Percentiles rank a stretch among this genome's conserved stretches.
Conservation (phyloP, 2,329 filamentous ascomycete species). For the Colletotrichum sp. region DNA sequence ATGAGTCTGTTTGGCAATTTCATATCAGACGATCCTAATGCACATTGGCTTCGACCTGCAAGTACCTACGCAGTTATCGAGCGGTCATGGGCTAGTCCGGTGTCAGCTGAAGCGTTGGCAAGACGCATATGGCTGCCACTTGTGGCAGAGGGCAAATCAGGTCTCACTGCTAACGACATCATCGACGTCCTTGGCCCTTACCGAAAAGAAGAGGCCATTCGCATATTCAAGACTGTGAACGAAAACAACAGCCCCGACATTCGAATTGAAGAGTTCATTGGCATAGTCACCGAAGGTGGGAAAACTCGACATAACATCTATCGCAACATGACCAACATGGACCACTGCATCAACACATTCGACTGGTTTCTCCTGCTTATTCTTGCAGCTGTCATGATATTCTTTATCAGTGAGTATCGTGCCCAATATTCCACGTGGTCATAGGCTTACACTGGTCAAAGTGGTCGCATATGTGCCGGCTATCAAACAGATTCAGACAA, state of each 20-base stretch:
- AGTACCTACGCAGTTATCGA: conserved; percentile 30
- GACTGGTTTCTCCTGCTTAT: conserved; percentile 30
- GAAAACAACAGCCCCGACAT: conserved; percentile 29
- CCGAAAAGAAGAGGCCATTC: conserved; percentile 25
- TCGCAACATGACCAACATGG: conserved; percentile 28
- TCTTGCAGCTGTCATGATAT: conserved; percentile 27
- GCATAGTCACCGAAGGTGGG: conserved; percentile 29
- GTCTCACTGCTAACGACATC: conserved; percentile 26
- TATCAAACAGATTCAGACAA: conserved; percentile 31
- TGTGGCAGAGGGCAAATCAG: conserved; percentile 25
- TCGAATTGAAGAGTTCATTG: conserved; percentile 31
- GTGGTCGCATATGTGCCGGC: conserved; percentile 27
- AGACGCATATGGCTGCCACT: conserved; percentile 33
- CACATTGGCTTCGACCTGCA: conserved; percentile 28
- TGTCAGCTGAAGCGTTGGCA: conserved; percentile 28
- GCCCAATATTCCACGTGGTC: background rate
- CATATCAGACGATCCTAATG: conserved; percentile 24
- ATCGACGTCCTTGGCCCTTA: conserved; percentile 30
- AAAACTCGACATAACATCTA: conserved; percentile 29
- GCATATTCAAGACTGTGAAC: conserved; percentile 22
- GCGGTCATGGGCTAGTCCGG: conserved; percentile 28
- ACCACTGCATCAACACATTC: conserved; percentile 33
- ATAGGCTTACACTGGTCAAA: background rate
- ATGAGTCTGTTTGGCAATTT: conserved; percentile 31
- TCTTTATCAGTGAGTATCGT: conserved; percentile 26